These are phyloP conservation scores for bread wheat (Triticum aestivum) DNA, from an alignment of 176 grass and related monocot species.

Conservation along the genomic window IWGSC_CS_RefSeq_v2.1 NC_057795.1:679476289-679476788, in stretches of 20 bases:
- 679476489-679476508: slow-evolving; percentile 38
- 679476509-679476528: slow-evolving; percentile 42
- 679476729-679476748: neutral
- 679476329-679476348: slow-evolving; percentile 49
- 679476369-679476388: slow-evolving; percentile 69
- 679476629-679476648: slow-evolving; percentile 65
- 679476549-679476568: slow-evolving; percentile 52
- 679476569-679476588: slow-evolving; percentile 50
- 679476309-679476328: slow-evolving; percentile 46
- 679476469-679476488: slow-evolving; percentile 59
- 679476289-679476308: slow-evolving; percentile 62
- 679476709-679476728: slow-evolving; percentile 30
- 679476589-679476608: slow-evolving; percentile 62
- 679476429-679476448: slow-evolving; percentile 90
- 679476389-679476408: slow-evolving; percentile 45
- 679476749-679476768: neutral
- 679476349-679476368: slow-evolving; percentile 69
- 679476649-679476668: slow-evolving; percentile 72
- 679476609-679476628: slow-evolving; percentile 88
- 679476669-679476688: slow-evolving; percentile 42
- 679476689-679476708: slow-evolving; percentile 46
- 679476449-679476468: slow-evolving; percentile 66
- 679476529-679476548: slow-evolving; percentile 51
- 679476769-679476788: neutral
- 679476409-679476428: slow-evolving; percentile 59